These are phyloP conservation scores for Rhizopus stolonifer DNA, from an alignment of 371 early-diverging fungal genomes.

Conservation along the genomic window DNA sequence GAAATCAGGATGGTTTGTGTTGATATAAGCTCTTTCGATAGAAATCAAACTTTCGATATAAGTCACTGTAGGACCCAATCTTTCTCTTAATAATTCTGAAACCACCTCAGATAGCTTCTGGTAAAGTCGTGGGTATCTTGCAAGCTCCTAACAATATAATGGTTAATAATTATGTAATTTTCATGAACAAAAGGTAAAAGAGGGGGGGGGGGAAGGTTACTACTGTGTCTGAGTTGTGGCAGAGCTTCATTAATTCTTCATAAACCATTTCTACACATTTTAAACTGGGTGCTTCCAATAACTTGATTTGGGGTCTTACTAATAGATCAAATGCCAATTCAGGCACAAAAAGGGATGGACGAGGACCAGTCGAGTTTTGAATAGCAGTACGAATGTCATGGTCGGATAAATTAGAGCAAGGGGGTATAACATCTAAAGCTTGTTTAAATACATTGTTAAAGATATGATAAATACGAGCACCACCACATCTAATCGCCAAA, in stretches of 20 bases:
- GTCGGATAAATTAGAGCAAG: conserved; percentile 75
- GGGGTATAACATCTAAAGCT: conserved; percentile 76
- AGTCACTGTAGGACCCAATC: conserved; percentile 70
- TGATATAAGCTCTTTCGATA: conserved; percentile 91
- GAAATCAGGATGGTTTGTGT: conserved; percentile 94
- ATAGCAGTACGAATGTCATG: conserved; percentile 89
- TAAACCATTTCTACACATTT: conserved; percentile 85
- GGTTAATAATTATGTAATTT: too few relatives aligned
- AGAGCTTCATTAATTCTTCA: conserved; percentile 88
- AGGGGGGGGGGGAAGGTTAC: too few relatives aligned
- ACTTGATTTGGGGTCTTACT: conserved; percentile 81
- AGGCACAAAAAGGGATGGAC: conserved; percentile 86
- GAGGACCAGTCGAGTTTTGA: conserved; percentile 88
- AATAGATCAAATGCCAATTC: conserved; percentile 89
- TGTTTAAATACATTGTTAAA: conserved; percentile 87
- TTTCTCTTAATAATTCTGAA: conserved; percentile 79
- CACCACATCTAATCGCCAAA: conserved; percentile 66
- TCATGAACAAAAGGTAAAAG: neutral
- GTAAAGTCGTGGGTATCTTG: conserved; percentile 83
- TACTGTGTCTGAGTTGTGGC: conserved; percentile 82
- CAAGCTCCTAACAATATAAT: conserved; percentile 73
- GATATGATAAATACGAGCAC: conserved; percentile 90
- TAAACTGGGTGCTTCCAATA: conserved; percentile 82
- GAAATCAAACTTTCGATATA: conserved; percentile 86
- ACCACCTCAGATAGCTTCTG: conserved; percentile 80